Evolutionary conservation across 164 flowering plant species (phyloP), one percentile per base, ranked within the genome.

Genomic region (Piper betle): DNA sequence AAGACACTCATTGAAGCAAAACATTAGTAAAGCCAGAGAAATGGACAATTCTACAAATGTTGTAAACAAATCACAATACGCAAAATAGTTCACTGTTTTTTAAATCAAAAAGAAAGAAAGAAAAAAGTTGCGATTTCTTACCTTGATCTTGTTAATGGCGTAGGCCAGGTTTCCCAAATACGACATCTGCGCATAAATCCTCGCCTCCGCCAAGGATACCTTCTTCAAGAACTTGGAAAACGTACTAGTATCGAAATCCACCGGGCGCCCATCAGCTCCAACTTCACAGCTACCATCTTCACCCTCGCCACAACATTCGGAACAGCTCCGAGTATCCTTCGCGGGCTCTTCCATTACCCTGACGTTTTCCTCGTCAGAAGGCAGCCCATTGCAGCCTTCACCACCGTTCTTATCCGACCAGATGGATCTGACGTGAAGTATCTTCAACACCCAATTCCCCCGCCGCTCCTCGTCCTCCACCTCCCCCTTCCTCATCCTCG

Each of bases 141-240:
- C 99, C 99, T 91, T 84, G 67, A 91, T 88, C 48, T 74, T 75
- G 61, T 89, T 73, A n/a, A 91, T 80, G 37, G 66, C 66, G 74
- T 94, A 94, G 39, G 97, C 93, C 72, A 91, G 66, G 57, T 66
- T 80, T 50, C 97, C 96, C 76, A 94, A 72, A 74, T 87, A 84
- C 15, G 96, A 87, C 87, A 94, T 74, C 68, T 77, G 76, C 48
- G 88, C 96, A 69, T 84, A 94, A 20, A 83, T 55, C 68, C 77
- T 84, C 4, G 92, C 90, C 60, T 94, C 96, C 8, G 77, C 63
- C 64, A 94, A 71, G 4, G 93, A 80, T 16, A 87, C 99, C 75
- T 77, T 74, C 64, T 64, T 64, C 12, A 94, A 81, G 76, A 94
- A 62, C 60, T 74, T 84, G 54, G 94, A 85, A 62, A 91, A 94